Conservation (phyloP, 2,329 filamentous ascomycete genomes). For the Penicillium sp. region DNA sequence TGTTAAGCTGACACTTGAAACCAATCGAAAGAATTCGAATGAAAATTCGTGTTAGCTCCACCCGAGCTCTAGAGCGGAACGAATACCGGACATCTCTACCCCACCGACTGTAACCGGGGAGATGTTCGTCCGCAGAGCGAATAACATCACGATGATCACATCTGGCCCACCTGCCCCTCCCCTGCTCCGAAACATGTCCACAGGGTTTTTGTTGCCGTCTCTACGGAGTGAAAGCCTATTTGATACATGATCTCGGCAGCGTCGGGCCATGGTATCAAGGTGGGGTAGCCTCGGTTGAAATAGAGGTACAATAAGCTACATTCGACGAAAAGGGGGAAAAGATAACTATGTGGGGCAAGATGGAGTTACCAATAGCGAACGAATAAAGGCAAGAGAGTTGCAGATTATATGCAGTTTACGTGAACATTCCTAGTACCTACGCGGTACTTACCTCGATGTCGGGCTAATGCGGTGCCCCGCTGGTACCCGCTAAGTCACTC, state of each 20-base stretch:
- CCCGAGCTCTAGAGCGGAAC: not conserved
- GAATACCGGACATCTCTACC: not conserved
- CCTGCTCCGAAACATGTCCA: not conserved
- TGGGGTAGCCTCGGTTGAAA: not conserved
- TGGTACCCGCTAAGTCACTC: not conserved
- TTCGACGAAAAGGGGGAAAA: not conserved
- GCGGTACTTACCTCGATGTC: not conserved
- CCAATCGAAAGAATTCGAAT: not conserved
- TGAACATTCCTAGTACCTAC: not conserved
- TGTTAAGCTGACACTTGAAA: not conserved
- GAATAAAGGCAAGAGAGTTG: not conserved
- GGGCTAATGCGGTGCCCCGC: not conserved
- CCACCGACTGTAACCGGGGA: constrained; percentile 16
- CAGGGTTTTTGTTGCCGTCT: not conserved
- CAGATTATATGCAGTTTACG: not conserved
- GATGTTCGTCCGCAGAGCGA: constrained; percentile 16
- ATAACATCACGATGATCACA: constrained; percentile 20
- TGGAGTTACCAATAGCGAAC: too few relatives aligned
- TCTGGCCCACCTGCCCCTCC: constrained; percentile 9
- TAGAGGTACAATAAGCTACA: not conserved
- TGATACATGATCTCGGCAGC: not conserved
- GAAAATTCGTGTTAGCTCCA: constrained; percentile 5
- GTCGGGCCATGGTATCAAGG: not conserved
- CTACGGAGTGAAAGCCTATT: not conserved
- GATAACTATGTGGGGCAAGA: too few relatives aligned